Percentiles rank a stretch among this genome's conserved stretches.
phyloP scores from a whole-genome alignment of 2,329 filamentous ascomycete genomes.

The Orbilia oligospora region DNA sequence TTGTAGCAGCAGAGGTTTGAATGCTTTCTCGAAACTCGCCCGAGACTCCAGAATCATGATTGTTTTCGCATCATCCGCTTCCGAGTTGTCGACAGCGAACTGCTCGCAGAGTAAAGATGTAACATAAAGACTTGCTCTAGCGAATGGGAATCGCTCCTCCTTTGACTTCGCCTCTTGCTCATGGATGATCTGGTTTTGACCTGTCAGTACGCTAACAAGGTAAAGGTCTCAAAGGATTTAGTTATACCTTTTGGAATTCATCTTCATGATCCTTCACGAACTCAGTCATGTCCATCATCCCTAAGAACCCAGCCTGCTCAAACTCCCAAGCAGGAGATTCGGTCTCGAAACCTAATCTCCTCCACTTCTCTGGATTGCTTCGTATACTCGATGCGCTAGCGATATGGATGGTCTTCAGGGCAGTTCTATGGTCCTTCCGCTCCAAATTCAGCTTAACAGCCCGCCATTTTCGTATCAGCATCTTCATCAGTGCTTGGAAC shows the following conservation, averaged over 20 bases:
- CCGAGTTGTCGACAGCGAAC: slow-evolving; percentile 90
- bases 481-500: slow-evolving; percentile 91
- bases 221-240: not conserved
- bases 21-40: slow-evolving; percentile 86
- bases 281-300: slow-evolving; percentile 97
- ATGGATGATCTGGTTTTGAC: slow-evolving; percentile 70
- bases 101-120: slow-evolving; percentile 93
- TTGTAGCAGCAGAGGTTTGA: slow-evolving; percentile 88
- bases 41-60: slow-evolving; percentile 81
- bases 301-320: slow-evolving; percentile 85
- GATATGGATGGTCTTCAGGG: slow-evolving; percentile 86
- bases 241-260: slow-evolving; percentile 83
- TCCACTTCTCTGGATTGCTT: slow-evolving; percentile 93
- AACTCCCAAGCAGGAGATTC: slow-evolving; percentile 92
- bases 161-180: slow-evolving; percentile 84
- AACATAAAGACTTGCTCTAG: slow-evolving; percentile 85
- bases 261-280: slow-evolving; percentile 94
- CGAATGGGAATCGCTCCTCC: slow-evolving; percentile 85
- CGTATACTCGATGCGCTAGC: slow-evolving; percentile 82
- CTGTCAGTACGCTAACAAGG: slow-evolving; percentile 7
- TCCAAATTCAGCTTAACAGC: slow-evolving; percentile 88
- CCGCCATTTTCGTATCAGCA: slow-evolving; percentile 88
- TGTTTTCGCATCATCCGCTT: slow-evolving; percentile 81
- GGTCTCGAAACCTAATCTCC: slow-evolving; percentile 88
- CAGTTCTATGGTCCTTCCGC: slow-evolving; percentile 86